phyloP scores from a whole-genome alignment of 345 rosid genomes.

The Dimocarpus longan region DNA sequence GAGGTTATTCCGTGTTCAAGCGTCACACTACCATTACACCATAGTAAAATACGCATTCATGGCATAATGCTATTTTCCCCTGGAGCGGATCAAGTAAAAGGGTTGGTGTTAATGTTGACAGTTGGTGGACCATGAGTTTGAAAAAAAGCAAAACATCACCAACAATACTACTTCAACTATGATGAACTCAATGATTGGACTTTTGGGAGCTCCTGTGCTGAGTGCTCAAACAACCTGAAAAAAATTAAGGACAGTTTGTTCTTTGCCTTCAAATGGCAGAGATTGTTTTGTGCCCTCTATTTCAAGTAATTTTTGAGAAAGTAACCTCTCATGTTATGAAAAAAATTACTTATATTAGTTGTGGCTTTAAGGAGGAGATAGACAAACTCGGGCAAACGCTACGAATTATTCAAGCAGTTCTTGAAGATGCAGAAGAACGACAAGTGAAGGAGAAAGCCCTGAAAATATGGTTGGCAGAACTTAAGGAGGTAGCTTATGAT shows the following conservation, averaged over 20 bases:
- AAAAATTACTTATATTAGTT: neutral
- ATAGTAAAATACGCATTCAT: too few relatives aligned
- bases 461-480: conserved; percentile 24
- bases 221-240: neutral
- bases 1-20: too few relatives aligned
- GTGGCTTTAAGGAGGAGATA: neutral
- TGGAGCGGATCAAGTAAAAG: neutral
- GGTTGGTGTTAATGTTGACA: neutral
- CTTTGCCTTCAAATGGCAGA: conserved; percentile 7
- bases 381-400: conserved; percentile 11
- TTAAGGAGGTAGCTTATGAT: conserved; percentile 22
- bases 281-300: conserved; percentile 21
- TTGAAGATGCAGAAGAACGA: conserved; percentile 30
- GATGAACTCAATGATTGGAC: too few relatives aligned
- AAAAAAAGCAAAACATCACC: too few relatives aligned
- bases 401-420: conserved; percentile 17
- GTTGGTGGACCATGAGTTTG: neutral
- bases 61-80: neutral
- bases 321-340: neutral
- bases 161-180: too few relatives aligned
- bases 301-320: conserved; percentile 22
- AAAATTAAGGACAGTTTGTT: too few relatives aligned
- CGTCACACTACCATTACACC: too few relatives aligned
- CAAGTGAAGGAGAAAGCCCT: conserved; percentile 15
- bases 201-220: neutral